Percentiles rank a stretch among this genome's conserved stretches.
These are phyloP conservation scores for Pleurotus salmoneostramineus DNA, from an alignment of 768 basidiomycete species.

Conservation along the genomic window DNA sequence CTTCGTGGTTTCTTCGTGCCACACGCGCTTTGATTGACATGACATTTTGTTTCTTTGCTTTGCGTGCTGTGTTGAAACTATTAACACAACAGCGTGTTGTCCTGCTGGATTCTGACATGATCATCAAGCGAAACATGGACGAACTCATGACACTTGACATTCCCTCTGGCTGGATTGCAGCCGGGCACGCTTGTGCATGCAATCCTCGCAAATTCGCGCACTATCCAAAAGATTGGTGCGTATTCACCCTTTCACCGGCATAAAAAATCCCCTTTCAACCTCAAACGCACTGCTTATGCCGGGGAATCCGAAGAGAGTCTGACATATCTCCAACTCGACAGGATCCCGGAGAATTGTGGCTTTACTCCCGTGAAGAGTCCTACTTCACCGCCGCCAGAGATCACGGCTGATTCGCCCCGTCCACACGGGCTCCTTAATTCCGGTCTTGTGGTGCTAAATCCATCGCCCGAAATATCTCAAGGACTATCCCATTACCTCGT, in stretches of 20 bases:
- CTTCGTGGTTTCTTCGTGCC: too few relatives aligned
- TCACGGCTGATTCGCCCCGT: slow-evolving; percentile 47
- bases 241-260: slow-evolving; percentile 9
- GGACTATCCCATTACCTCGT: slow-evolving; percentile 54
- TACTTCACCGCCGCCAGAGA: slow-evolving; percentile 32
- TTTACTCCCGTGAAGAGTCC: slow-evolving; percentile 55
- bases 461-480: slow-evolving; percentile 54
- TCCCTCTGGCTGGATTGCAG: slow-evolving; percentile 73
- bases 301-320: slow-evolving; percentile 8
- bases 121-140: slow-evolving; percentile 81
- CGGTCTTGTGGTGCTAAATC: slow-evolving; percentile 82
- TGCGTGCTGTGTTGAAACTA: slow-evolving; percentile 4
- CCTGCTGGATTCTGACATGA: slow-evolving; percentile 87
- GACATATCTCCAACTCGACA: slow-evolving; percentile 25
- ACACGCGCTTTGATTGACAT: slow-evolving; percentile 5
- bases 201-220: slow-evolving; percentile 83
- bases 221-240: slow-evolving; percentile 87
- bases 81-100: slow-evolving; percentile 56
- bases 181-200: slow-evolving; percentile 88
- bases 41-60: too few relatives aligned
- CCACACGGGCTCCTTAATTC: slow-evolving; percentile 87
- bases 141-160: slow-evolving; percentile 59
- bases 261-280: too few relatives aligned
- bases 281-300: neutral
- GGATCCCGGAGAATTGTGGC: slow-evolving; percentile 89